Evolutionary conservation across 306 rosid species (phyloP), one percentile per base, ranked within the genome.

Genomic region (Carpinus viminea): DNA sequence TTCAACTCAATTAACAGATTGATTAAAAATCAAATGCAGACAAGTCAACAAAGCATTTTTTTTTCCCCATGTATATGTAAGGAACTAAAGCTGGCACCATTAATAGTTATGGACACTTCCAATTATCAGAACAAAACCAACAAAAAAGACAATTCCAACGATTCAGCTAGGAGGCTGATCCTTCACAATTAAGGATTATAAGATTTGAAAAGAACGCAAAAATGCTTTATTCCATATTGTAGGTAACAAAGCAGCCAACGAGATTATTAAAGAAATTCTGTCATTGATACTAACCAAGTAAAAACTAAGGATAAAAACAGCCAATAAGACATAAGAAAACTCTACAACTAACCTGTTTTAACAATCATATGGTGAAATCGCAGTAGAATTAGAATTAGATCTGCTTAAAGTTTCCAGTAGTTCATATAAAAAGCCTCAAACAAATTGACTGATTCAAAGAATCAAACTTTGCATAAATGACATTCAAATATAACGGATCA

Each of bases 1-100:
- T 75, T 15, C 47, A 66, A 80, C 79, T 61, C 28, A 18, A 66
- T 1, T 17, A 46, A 24, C 51, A 70, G 76, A 77, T 74, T 34
- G 62, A 76, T 36, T 47, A 74, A 45, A 72, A 31, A 26, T 41
- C 52, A 83, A 50, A 12, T 50, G 77, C 26, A 55, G 65, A 68
- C 8, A 68, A 10, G 8, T 11, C 31, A 68, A 17, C 28, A 68
- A 68, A 41, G 51, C 51, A 41, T 9, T 68, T 68, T 18, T 47
- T 7, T 48, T 48, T 10, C 8, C 2, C 34, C 47, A 36, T 17
- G 41, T 26, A 10, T 16, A 64, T 17, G 8, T 12, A 64, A 7
- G 47, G 47, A 64, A 64, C 24, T 64, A 16, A 64, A 64, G 70
- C 70, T 31, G 43, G 70, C 3, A 8, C 7, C 47, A 36, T 64